These are phyloP conservation scores for Mrakia blollopis DNA, from an alignment of 768 basidiomycete genomes.

Conservation along the genomic window DNA sequence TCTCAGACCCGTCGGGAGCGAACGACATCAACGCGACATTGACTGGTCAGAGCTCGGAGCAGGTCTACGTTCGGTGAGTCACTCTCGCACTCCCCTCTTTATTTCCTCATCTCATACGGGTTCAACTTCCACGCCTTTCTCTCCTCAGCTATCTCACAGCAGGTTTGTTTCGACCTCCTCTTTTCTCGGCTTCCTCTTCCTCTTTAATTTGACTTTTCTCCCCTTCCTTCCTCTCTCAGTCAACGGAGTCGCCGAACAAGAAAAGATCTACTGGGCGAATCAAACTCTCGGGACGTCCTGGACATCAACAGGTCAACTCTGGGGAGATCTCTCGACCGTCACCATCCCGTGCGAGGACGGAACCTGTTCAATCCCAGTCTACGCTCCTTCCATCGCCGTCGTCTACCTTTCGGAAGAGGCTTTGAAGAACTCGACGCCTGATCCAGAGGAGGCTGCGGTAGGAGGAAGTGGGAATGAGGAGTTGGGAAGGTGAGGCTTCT, in stretches of 20 bases:
- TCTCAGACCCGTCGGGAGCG: constrained; percentile 57
- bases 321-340: constrained; percentile 54
- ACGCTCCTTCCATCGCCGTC: constrained; percentile 67
- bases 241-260: neutral
- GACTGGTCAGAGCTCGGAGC: constrained; percentile 40
- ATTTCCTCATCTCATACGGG: neutral
- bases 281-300: constrained; percentile 59
- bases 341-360: constrained; percentile 57
- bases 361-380: constrained; percentile 58
- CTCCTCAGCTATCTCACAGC: constrained; percentile 22
- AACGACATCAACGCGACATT: constrained; percentile 56
- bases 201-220: neutral
- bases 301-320: constrained; percentile 60
- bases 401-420: constrained; percentile 44
- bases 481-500: too few species aligned
- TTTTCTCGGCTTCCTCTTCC: constrained; percentile 37
- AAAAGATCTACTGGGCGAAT: constrained; percentile 56
- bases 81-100: neutral
- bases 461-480: too few species aligned
- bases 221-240: constrained; percentile 43
- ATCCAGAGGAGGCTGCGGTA: neutral
- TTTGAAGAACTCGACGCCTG: constrained; percentile 4
- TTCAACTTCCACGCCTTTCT: constrained; percentile 29
- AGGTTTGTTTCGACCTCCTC: constrained; percentile 45
- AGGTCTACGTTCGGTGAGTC: neutral